Evolutionary conservation across 805 yeast genomes (phyloP).

Genomic region (Cyberlindnera galapagoensis): DNA sequence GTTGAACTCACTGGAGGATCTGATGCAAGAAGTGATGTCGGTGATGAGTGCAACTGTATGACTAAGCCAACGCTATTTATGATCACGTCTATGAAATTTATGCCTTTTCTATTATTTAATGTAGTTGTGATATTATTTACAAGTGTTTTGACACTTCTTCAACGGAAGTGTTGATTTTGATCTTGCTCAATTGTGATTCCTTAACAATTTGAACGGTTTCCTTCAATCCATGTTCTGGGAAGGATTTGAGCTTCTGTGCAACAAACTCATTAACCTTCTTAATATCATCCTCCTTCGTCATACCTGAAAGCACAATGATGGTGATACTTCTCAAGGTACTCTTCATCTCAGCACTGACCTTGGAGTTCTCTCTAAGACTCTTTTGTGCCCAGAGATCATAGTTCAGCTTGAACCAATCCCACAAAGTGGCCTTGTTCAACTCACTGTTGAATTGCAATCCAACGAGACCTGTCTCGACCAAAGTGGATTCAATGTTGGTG

Average conservation of each 20-base stretch:
- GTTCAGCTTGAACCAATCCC: constrained; percentile 53
- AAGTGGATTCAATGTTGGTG: constrained; percentile 47
- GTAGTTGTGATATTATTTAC: constrained; percentile 1
- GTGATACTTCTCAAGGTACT: constrained; percentile 37
- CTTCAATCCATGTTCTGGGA: constrained; percentile 35
- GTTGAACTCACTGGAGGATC: constrained; percentile 17
- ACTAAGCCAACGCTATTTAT: neutral
- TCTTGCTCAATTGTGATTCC: constrained; percentile 10
- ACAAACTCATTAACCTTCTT: constrained; percentile 27
- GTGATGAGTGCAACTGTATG: constrained; percentile 8
- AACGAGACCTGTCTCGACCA: constrained; percentile 51
- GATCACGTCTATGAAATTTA: neutral
- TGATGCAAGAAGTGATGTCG: constrained; percentile 18
- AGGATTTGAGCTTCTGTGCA: constrained; percentile 23
- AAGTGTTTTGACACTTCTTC: constrained; percentile 5
- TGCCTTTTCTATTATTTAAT: neutral
- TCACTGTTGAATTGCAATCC: constrained; percentile 41
- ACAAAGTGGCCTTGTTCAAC: constrained; percentile 31
- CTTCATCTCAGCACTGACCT: constrained; percentile 39
- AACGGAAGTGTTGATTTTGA: constrained; percentile 10
- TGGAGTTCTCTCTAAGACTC: constrained; percentile 39
- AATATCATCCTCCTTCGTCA: constrained; percentile 25
- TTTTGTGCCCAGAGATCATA: constrained; percentile 47
- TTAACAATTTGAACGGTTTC: constrained; percentile 15
- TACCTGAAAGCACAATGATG: constrained; percentile 28